Conservation (phyloP, 768 basidiomycete species). For the Amanita rimosa region DNA sequence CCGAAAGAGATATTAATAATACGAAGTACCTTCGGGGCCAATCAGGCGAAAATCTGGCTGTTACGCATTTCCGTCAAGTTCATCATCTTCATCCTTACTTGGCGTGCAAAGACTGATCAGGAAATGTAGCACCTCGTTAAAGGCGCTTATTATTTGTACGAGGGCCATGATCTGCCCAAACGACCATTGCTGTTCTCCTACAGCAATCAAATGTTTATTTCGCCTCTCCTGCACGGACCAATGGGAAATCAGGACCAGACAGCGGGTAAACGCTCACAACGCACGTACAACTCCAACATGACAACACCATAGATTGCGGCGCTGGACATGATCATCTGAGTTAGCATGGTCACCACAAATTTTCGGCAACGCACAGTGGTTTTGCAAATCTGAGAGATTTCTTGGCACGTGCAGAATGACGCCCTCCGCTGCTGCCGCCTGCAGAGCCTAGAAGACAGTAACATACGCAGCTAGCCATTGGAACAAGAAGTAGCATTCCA, state of each 20-base stretch:
- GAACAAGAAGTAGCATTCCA: background rate
- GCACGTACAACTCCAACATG: conserved; percentile 11
- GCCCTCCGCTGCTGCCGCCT: background rate
- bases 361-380: background rate
- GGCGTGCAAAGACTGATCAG: background rate
- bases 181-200: conserved; percentile 3
- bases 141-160: conserved; percentile 4
- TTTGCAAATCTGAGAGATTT: background rate
- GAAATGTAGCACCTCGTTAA: conserved; percentile 8
- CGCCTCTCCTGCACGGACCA: conserved; percentile 1
- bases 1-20: background rate
- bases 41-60: background rate
- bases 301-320: conserved; percentile 8
- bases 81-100: background rate
- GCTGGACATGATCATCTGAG: background rate
- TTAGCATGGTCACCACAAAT: background rate
- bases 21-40: background rate
- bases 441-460: background rate
- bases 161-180: conserved; percentile 10
- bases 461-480: background rate
- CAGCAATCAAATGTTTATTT: background rate
- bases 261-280: background rate
- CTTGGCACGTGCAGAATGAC: background rate
- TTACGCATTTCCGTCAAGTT: background rate
- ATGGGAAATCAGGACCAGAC: background rate